Evolutionary conservation across 129 eudicot genomes (phyloP).

Genomic region (Mikania micrantha): DNA sequence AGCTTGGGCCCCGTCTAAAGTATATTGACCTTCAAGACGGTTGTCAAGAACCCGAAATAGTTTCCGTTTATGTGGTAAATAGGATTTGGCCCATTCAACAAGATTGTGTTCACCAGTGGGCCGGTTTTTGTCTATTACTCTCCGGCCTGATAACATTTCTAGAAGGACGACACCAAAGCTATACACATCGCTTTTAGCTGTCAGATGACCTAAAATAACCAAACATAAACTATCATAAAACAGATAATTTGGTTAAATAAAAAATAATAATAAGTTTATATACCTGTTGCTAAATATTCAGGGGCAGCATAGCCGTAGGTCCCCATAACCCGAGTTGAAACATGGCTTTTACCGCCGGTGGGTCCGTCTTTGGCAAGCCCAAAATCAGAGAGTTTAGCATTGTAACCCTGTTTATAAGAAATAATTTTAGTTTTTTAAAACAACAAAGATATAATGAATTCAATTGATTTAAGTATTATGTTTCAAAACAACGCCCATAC

Average conservation of each 20-base stretch:
- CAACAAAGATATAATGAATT: too few species aligned
- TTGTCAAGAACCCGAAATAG: conserved; percentile 61
- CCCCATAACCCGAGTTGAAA: conserved; percentile 85
- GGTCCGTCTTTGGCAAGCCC: conserved; percentile 96
- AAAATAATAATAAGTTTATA: too few species aligned
- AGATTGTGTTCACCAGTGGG: conserved; percentile 78
- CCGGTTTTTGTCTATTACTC: conserved; percentile 82
- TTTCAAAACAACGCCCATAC: too few species aligned
- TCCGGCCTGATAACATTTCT: conserved; percentile 72
- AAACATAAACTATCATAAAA: background rate
- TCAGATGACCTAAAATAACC: conserved; percentile 55
- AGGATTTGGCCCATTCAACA: conserved; percentile 88
- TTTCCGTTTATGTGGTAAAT: conserved; percentile 64
- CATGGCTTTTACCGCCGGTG: conserved; percentile 76
- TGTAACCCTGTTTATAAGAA: conserved; percentile 43
- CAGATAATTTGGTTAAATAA: too few species aligned
- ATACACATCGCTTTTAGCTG: conserved; percentile 66
- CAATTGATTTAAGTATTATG: background rate
- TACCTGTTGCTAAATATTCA: conserved; percentile 83
- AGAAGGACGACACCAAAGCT: conserved; percentile 91
- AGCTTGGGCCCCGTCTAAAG: conserved; percentile 51
- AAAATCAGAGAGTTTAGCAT: conserved; percentile 85
- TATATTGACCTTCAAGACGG: conserved; percentile 79
- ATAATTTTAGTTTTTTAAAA: background rate
- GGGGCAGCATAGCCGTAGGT: conserved; percentile 97